Conservation (phyloP, 2,329 filamentous ascomycete species). For the Beauveria scarabaeidicola region DNA sequence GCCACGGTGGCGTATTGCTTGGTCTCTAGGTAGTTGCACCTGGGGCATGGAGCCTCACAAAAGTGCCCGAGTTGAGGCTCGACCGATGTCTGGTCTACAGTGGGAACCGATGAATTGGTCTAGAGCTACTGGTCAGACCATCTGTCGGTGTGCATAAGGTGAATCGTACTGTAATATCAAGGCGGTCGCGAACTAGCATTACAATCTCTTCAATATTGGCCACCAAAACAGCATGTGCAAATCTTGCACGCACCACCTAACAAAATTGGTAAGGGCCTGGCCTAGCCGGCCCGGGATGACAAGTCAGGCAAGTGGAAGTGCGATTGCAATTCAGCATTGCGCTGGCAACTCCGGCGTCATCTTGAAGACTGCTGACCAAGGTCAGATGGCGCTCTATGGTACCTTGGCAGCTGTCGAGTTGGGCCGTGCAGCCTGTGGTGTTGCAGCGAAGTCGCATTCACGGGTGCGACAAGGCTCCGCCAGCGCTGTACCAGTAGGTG, state of each 20-base stretch:
- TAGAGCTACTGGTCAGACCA: not conserved
- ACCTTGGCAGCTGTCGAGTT: not conserved
- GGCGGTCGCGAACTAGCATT: not conserved
- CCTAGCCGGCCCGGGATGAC: not conserved
- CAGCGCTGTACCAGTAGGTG: not conserved
- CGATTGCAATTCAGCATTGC: not conserved
- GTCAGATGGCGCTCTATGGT: not conserved
- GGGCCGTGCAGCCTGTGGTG: not conserved
- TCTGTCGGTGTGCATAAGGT: conserved; percentile 5
- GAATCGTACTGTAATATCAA: not conserved
- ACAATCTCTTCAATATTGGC: not conserved
- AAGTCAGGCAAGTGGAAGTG: not conserved
- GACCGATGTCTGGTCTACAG: not conserved
- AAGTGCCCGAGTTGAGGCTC: conserved; percentile 2
- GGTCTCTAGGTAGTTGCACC: not conserved
- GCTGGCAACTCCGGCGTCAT: not conserved
- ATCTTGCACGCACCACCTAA: not conserved
- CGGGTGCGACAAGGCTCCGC: not conserved
- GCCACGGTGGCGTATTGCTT: not conserved
- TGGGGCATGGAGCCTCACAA: conserved; percentile 2
- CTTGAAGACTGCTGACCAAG: not conserved
- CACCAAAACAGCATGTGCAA: not conserved
- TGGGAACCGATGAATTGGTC: not conserved
- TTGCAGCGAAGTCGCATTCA: not conserved
- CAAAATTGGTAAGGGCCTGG: conserved; percentile 1